A percentile compares a stretch with the other conserved stretches of the same genome.
Evolutionary conservation across 2,329 filamentous ascomycete species (phyloP).

Genomic region (Trichoderma semiorbis): DNA sequence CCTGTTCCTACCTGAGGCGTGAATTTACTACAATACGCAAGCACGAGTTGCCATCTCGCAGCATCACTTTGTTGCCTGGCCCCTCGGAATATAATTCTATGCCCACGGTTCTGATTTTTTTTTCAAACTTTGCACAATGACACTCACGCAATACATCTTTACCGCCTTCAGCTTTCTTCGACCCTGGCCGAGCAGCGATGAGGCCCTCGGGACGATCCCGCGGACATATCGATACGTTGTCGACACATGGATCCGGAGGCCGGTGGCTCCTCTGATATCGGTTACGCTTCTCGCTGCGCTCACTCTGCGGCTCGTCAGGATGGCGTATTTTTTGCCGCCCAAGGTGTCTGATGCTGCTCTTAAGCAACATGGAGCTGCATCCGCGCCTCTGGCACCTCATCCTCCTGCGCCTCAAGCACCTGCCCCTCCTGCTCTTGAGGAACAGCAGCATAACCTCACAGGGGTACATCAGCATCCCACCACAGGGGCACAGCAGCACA

Average conservation of each 20-base stretch:
- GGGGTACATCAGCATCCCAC: no score
- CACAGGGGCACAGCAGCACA: not conserved
- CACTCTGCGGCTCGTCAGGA: slow-evolving; percentile 13
- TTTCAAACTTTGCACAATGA: not conserved
- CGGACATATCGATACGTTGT: not conserved
- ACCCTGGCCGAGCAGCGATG: not conserved
- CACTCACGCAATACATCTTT: slow-evolving; percentile 3
- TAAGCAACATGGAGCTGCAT: not conserved
- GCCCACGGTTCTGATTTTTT: not conserved
- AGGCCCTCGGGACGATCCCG: not conserved
- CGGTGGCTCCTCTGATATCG: not conserved
- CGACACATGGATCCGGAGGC: not conserved
- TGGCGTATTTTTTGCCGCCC: slow-evolving; percentile 25
- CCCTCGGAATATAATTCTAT: not conserved
- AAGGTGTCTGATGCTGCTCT: slow-evolving; percentile 22
- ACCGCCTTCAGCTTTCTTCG: not conserved
- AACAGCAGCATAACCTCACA: not conserved
- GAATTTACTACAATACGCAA: not conserved
- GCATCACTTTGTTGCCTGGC: not conserved
- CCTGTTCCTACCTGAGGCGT: not conserved
- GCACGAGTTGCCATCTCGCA: not conserved
- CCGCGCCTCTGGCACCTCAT: not conserved
- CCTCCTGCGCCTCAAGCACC: not conserved
- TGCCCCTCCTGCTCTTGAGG: not conserved
- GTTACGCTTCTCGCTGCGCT: not conserved